Evolutionary conservation across 2,329 filamentous ascomycete species (phyloP).

Genomic region (Fusarium clavum): DNA sequence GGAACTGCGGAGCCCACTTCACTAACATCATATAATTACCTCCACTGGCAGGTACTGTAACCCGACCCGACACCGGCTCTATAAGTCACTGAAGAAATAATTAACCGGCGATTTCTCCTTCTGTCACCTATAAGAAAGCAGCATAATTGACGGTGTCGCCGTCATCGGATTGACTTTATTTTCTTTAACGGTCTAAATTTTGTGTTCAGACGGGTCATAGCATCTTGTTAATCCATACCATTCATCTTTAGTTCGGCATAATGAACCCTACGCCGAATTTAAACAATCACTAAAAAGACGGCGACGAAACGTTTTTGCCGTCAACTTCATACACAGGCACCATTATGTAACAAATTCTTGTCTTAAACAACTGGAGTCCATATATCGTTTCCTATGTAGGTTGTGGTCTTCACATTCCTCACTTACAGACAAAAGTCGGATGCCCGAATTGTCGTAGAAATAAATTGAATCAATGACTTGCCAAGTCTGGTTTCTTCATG

Average conservation of each 20-base stretch:
- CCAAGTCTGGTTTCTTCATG: conserved; percentile 17
- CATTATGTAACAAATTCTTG: conserved; percentile 6
- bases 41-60: not conserved
- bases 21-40: not conserved
- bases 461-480: conserved; percentile 17
- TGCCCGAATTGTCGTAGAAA: not conserved
- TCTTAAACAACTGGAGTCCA: not conserved
- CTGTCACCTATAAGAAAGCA: not conserved
- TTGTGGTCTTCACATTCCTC: not conserved
- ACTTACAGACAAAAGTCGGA: not conserved
- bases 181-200: not conserved
- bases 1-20: conserved; percentile 33
- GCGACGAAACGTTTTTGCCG: conserved; percentile 5
- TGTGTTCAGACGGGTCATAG: not conserved
- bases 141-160: not conserved
- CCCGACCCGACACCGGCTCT: conserved; percentile 23
- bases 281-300: not conserved
- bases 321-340: not conserved
- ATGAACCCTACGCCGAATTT: conserved; percentile 6
- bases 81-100: not conserved
- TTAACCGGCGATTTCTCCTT: not conserved
- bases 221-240: not conserved
- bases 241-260: conserved; percentile 6
- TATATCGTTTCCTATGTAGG: not conserved
- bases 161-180: conserved; percentile 1